A percentile compares a stretch with the other conserved stretches of the same genome.
These are phyloP conservation scores for Sanghuangporus weigelae DNA, from an alignment of 1,284 basidiomycete species.

Conservation along the genomic window DNA sequence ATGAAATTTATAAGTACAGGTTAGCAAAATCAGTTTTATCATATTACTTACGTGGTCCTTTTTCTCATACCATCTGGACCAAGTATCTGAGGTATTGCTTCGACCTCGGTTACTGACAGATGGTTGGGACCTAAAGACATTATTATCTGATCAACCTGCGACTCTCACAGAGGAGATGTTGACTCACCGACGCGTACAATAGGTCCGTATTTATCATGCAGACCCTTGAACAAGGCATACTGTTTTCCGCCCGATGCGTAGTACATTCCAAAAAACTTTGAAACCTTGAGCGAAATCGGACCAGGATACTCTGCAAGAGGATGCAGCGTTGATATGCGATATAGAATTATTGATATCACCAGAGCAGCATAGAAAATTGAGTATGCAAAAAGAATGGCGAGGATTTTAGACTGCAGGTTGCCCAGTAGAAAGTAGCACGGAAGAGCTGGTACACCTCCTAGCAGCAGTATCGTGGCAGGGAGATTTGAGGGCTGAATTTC, in stretches of 20 bases:
- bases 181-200: constrained; percentile 22
- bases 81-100: constrained; percentile 26
- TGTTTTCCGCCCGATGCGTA: constrained; percentile 13
- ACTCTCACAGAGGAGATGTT: not conserved
- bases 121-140: too few species aligned
- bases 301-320: constrained; percentile 24
- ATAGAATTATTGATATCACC: constrained; percentile 15
- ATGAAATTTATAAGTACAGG: not conserved
- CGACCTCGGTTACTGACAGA: constrained; percentile 24
- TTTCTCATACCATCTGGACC: constrained; percentile 19
- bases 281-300: constrained; percentile 19
- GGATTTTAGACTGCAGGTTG: constrained; percentile 19
- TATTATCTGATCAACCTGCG: not conserved
- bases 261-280: constrained; percentile 22
- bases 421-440: not conserved
- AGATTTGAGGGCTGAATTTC: not conserved
- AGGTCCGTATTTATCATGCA: constrained; percentile 20
- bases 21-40: not conserved
- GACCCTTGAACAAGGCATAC: not conserved
- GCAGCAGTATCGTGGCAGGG: not conserved
- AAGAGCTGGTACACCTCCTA: not conserved
- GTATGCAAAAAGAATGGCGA: constrained; percentile 16
- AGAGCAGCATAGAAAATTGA: constrained; percentile 17
- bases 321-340: constrained; percentile 25
- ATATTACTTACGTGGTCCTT: constrained; percentile 3